Conservation (phyloP, 2,329 filamentous ascomycete species). For the Colletotrichum abscissum region DNA sequence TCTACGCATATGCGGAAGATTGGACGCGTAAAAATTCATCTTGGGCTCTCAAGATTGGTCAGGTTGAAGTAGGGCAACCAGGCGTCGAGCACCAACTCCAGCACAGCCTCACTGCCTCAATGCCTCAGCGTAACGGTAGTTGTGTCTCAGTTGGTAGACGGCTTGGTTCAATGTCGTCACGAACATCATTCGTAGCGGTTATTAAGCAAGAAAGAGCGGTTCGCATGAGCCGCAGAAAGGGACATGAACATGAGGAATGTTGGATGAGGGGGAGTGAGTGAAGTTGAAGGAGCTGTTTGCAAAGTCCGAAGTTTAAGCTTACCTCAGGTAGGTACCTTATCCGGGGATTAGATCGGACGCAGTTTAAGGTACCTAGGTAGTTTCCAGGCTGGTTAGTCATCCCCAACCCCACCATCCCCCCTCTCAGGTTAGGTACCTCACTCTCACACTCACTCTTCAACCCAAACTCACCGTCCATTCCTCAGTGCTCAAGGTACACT, state of each 20-base stretch:
- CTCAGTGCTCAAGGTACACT: background rate
- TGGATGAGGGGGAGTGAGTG: background rate
- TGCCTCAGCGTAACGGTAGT: background rate
- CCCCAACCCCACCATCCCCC: too few relatives aligned
- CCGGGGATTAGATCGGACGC: background rate
- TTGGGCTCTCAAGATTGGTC: background rate
- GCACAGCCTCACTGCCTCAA: background rate
- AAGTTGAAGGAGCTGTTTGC: background rate
- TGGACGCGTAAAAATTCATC: background rate
- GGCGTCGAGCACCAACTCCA: background rate
- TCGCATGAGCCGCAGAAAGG: background rate
- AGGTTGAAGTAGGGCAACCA: background rate
- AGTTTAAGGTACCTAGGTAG: background rate
- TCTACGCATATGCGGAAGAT: background rate
- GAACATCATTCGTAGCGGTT: too few relatives aligned
- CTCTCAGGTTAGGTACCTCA: background rate
- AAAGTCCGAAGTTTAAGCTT: background rate
- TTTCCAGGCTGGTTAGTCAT: background rate
- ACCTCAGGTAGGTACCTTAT: background rate
- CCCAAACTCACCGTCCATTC: background rate
- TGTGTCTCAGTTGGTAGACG: background rate
- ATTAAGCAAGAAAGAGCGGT: too few relatives aligned
- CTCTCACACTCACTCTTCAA: background rate
- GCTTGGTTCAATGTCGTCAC: background rate
- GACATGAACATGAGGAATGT: background rate